Percentiles rank a stretch among this genome's conserved stretches.
Conservation (phyloP, 805 yeast genomes). For the Cyberlindnera americana region DNA sequence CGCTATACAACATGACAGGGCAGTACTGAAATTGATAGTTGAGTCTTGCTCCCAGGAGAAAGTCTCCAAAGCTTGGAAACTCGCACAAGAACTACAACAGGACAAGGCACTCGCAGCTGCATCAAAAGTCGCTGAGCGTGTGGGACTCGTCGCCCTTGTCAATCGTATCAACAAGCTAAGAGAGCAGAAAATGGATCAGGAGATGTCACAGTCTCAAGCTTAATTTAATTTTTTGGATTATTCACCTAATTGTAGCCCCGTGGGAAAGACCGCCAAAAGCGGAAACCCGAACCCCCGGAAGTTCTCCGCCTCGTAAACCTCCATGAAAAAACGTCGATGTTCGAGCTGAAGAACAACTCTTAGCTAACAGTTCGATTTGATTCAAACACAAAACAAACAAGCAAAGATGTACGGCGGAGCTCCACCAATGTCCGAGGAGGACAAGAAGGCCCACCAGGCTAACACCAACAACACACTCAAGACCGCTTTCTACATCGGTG, state of each 20-base stretch:
- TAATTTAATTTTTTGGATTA: too few relatives aligned
- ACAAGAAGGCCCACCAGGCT: slow-evolving; percentile 62
- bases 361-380: too few relatives aligned
- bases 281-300: slow-evolving; percentile 1
- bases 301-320: too few relatives aligned
- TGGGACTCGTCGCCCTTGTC: slow-evolving; percentile 49
- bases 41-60: slow-evolving; percentile 66
- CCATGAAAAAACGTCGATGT: not conserved
- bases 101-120: slow-evolving; percentile 85
- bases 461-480: slow-evolving; percentile 56
- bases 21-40: slow-evolving; percentile 74
- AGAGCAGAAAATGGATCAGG: slow-evolving; percentile 42
- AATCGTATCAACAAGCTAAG: slow-evolving; percentile 51
- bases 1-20: slow-evolving; percentile 64
- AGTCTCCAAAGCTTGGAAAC: slow-evolving; percentile 60
- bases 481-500: slow-evolving; percentile 60
- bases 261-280: not conserved
- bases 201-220: slow-evolving; percentile 7
- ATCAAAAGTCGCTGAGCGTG: slow-evolving; percentile 74
- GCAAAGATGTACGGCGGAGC: slow-evolving; percentile 43
- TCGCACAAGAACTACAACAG: slow-evolving; percentile 66
- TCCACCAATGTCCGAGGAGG: slow-evolving; percentile 60
- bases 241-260: too few relatives aligned
- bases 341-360: too few relatives aligned
- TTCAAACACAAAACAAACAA: not conserved